Percentiles rank a stretch among this genome's conserved stretches.
Evolutionary conservation across 305 asterid species (phyloP).

Genomic region (Plantago coronopus): DNA sequence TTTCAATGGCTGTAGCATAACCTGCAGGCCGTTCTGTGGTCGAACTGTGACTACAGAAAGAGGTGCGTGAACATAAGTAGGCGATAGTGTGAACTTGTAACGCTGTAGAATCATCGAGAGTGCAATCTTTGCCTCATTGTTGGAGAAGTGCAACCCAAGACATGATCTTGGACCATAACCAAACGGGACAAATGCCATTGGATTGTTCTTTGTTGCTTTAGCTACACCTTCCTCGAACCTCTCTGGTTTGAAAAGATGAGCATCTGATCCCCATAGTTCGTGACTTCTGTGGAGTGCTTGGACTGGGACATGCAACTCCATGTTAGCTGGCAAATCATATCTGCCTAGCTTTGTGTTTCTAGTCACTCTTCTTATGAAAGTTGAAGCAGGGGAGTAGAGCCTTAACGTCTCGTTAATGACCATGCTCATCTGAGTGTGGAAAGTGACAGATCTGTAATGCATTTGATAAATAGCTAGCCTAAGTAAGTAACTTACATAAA

Average conservation of each 20-base stretch:
- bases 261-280: conserved; percentile 62
- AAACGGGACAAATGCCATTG: conserved; percentile 44
- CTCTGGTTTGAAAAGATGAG: conserved; percentile 49
- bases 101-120: conserved; percentile 65
- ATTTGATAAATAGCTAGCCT: too few species aligned
- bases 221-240: conserved; percentile 42
- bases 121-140: conserved; percentile 47
- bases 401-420: conserved; percentile 55
- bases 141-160: conserved; percentile 52
- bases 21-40: conserved; percentile 60
- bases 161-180: conserved; percentile 64
- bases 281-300: conserved; percentile 32
- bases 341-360: conserved; percentile 40
- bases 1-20: conserved; percentile 32
- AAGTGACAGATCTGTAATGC: too few species aligned
- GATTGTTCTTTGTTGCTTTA: conserved; percentile 40
- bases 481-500: too few species aligned
- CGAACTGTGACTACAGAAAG: conserved; percentile 44
- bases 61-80: conserved; percentile 60
- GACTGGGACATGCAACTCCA: conserved; percentile 37
- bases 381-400: conserved; percentile 49
- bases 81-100: conserved; percentile 42
- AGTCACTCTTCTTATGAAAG: conserved; percentile 47
- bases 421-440: conserved; percentile 17
- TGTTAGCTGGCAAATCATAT: conserved; percentile 36